Conservation (phyloP, 257 asterid genomes). For the Capsicum chinense region DNA sequence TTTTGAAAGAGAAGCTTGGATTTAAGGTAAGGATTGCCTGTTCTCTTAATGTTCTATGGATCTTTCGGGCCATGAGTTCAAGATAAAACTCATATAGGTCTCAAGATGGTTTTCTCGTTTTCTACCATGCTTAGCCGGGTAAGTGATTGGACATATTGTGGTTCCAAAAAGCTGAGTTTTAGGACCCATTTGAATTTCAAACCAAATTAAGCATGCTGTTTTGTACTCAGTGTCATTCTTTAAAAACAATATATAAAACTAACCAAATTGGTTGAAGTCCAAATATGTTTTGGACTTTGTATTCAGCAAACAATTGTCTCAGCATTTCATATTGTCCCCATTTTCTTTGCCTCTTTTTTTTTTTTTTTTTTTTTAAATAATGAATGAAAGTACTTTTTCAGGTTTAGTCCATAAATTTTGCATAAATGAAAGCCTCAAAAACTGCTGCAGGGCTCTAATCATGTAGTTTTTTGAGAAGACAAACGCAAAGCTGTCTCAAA, state of each 20-base stretch:
- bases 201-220: not conserved
- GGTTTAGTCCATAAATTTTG: not conserved
- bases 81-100: not conserved
- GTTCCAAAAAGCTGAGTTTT: constrained; percentile 1
- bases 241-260: not conserved
- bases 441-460: not conserved
- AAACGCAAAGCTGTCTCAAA: not conserved
- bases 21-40: constrained; percentile 46
- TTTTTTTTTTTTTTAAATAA: not conserved
- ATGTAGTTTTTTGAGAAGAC: not conserved
- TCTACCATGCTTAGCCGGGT: not conserved
- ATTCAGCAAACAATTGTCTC: not conserved
- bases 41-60: not conserved
- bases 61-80: not conserved
- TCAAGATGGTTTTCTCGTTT: not conserved
- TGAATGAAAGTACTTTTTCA: not conserved
- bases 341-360: not conserved
- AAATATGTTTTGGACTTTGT: not conserved
- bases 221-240: not conserved
- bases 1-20: constrained; percentile 51
- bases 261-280: not conserved
- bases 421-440: not conserved
- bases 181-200: constrained; percentile 1
- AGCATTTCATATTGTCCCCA: not conserved
- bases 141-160: constrained; percentile 18